Conservation (phyloP, 2,329 filamentous ascomycete species). For the Polytolypa hystricis region DNA sequence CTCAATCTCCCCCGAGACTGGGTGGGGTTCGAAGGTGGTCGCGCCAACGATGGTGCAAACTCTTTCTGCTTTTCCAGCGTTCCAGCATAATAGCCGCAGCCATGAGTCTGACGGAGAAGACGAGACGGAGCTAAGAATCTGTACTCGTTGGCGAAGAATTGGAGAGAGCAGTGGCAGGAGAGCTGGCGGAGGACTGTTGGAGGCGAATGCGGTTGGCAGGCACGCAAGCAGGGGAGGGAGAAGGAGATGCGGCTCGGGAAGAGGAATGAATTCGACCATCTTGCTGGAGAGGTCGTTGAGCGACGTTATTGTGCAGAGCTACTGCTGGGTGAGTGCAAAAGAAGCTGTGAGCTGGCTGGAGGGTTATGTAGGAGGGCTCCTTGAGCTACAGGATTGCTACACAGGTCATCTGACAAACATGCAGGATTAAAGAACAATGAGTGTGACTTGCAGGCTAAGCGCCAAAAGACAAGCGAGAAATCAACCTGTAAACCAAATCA, state of each 20-base stretch:
- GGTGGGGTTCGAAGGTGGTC: conserved; percentile 50
- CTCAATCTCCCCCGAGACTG: conserved; percentile 54
- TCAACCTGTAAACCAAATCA: too few relatives aligned
- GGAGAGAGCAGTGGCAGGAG: conserved; percentile 51
- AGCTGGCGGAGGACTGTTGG: conserved; percentile 48
- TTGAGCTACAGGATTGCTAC: too few relatives aligned
- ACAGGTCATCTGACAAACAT: too few relatives aligned
- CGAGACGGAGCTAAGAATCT: conserved; percentile 41
- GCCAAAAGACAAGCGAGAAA: too few relatives aligned
- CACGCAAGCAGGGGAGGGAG: conserved; percentile 54
- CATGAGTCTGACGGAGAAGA: conserved; percentile 40
- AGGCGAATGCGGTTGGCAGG: conserved; percentile 49
- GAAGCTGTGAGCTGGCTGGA: too few relatives aligned
- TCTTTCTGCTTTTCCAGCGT: conserved; percentile 39
- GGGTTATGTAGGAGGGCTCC: too few relatives aligned
- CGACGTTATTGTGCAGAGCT: too few relatives aligned
- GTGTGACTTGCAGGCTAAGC: too few relatives aligned
- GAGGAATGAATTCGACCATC: conserved; percentile 45
- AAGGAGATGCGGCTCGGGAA: conserved; percentile 45
- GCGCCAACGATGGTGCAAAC: conserved; percentile 44
- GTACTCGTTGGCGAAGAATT: conserved; percentile 51
- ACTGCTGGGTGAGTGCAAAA: too few relatives aligned
- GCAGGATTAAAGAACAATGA: too few relatives aligned
- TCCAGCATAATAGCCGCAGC: conserved; percentile 51
- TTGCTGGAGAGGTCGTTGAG: too few relatives aligned